These are phyloP conservation scores for Cladosporium colombiae DNA, from an alignment of 2,329 filamentous ascomycete species.

Conservation along the genomic window DNA sequence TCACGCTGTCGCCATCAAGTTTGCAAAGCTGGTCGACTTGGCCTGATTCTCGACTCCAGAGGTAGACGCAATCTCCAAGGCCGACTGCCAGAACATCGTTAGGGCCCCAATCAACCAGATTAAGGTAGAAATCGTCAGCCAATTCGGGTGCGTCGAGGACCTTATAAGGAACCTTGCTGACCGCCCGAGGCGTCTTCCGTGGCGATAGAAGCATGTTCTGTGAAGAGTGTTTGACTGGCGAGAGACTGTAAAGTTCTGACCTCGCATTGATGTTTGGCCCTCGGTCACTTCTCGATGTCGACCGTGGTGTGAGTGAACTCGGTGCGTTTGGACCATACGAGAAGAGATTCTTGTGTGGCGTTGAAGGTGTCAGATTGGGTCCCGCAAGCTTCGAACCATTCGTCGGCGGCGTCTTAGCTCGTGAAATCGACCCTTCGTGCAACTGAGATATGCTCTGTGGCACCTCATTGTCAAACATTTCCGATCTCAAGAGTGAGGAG, in stretches of 20 bases:
- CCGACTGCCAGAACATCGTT: conserved; percentile 93
- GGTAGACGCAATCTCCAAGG: conserved; percentile 89
- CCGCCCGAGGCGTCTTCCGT: conserved; percentile 80
- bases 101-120: conserved; percentile 96
- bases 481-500: conserved; percentile 80
- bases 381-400: conserved; percentile 66
- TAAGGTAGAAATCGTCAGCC: conserved; percentile 96
- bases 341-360: conserved; percentile 96
- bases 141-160: conserved; percentile 94
- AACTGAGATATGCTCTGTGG: conserved; percentile 73
- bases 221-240: conserved; percentile 87
- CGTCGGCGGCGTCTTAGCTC: conserved; percentile 73
- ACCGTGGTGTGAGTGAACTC: conserved; percentile 74
- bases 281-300: conserved; percentile 68
- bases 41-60: conserved; percentile 94
- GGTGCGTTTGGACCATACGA: conserved; percentile 78
- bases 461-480: conserved; percentile 88
- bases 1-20: conserved; percentile 88
- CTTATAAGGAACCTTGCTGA: conserved; percentile 97
- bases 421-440: conserved; percentile 56
- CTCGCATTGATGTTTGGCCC: conserved; percentile 85
- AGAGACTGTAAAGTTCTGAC: conserved; percentile 93
- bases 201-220: conserved; percentile 92
- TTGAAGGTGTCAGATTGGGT: conserved; percentile 80
- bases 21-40: conserved; percentile 93